phyloP scores from a whole-genome alignment of 2,329 filamentous ascomycete species.

The Emmonsia crescens region DNA sequence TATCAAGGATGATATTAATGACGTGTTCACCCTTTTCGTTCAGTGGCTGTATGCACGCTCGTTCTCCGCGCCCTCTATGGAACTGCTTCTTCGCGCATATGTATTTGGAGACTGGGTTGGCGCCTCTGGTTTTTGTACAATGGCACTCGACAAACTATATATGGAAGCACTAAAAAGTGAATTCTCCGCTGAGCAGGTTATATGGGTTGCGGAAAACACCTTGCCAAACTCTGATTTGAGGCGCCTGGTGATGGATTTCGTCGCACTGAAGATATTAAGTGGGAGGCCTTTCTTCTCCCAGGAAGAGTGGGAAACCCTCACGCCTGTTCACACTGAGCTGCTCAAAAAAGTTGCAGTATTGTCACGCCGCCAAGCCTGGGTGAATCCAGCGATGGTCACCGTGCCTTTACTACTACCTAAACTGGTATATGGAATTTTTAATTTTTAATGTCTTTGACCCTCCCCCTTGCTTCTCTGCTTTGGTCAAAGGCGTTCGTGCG shows the following conservation, averaged over 20 bases:
- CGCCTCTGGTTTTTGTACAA: background rate
- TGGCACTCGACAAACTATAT: constrained; percentile 6
- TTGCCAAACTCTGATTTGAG: constrained; percentile 3
- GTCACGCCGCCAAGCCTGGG: background rate
- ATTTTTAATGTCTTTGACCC: background rate
- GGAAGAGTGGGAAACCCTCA: constrained; percentile 4
- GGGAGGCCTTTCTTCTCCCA: background rate
- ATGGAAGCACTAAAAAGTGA: background rate
- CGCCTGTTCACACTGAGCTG: constrained; percentile 5
- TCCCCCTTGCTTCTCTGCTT: background rate
- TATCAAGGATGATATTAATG: constrained; percentile 6
- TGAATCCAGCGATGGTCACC: background rate
- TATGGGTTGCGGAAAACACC: constrained; percentile 6
- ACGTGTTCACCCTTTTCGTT: constrained; percentile 8
- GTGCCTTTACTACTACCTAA: background rate
- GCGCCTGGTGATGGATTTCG: constrained; percentile 8
- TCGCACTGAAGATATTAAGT: constrained; percentile 5
- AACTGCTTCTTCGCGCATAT: constrained; percentile 4
- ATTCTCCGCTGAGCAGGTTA: constrained; percentile 8
- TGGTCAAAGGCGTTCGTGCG: background rate
- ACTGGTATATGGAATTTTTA: background rate
- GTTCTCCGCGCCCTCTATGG: constrained; percentile 1
- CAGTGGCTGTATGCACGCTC: constrained; percentile 10
- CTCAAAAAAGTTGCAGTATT: background rate
- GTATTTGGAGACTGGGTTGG: constrained; percentile 8